These are phyloP conservation scores for Paraconiothyrium sp. DNA, from an alignment of 2,329 filamentous ascomycete species.

Conservation along the genomic window DNA sequence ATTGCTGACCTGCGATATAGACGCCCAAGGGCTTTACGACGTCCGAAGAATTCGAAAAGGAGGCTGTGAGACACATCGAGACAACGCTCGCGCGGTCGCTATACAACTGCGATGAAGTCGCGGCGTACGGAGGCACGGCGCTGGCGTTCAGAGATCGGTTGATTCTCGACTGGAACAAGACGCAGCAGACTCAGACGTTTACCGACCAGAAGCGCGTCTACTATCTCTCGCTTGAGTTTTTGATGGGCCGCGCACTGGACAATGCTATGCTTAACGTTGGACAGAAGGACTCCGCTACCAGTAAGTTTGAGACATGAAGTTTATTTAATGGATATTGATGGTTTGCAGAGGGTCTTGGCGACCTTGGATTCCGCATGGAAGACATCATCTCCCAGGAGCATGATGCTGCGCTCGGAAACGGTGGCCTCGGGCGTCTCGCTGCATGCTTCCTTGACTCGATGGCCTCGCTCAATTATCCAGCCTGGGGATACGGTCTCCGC, in stretches of 20 bases:
- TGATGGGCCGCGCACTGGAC: conserved; percentile 96
- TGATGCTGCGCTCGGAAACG: conserved; percentile 95
- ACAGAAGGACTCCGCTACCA: conserved; percentile 82
- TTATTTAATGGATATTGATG: conserved; percentile 24
- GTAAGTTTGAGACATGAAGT: conserved; percentile 59
- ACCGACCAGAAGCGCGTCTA: conserved; percentile 93
- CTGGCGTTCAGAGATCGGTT: conserved; percentile 92
- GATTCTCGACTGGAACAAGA: conserved; percentile 97
- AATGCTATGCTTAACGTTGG: conserved; percentile 98
- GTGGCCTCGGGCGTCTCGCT: conserved; percentile 90
- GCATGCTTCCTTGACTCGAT: conserved; percentile 97
- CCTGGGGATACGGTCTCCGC: conserved; percentile 95
- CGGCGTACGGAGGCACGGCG: conserved; percentile 89
- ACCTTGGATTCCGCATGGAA: conserved; percentile 96
- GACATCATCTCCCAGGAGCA: conserved; percentile 95
- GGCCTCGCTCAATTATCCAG: conserved; percentile 92
- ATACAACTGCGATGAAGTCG: conserved; percentile 96
- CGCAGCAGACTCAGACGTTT: conserved; percentile 94
- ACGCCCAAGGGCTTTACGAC: conserved; percentile 75
- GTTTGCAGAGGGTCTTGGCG: conserved; percentile 77
- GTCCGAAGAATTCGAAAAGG: conserved; percentile 83
- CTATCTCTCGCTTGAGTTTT: conserved; percentile 92
- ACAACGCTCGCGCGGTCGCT: conserved; percentile 94
- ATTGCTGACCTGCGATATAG: conserved; percentile 49
- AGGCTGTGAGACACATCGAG: conserved; percentile 93